Evolutionary conservation across 495 filamentous ascomycete genomes (phyloP).

Genomic region (Saxispiralis lemnorum): DNA sequence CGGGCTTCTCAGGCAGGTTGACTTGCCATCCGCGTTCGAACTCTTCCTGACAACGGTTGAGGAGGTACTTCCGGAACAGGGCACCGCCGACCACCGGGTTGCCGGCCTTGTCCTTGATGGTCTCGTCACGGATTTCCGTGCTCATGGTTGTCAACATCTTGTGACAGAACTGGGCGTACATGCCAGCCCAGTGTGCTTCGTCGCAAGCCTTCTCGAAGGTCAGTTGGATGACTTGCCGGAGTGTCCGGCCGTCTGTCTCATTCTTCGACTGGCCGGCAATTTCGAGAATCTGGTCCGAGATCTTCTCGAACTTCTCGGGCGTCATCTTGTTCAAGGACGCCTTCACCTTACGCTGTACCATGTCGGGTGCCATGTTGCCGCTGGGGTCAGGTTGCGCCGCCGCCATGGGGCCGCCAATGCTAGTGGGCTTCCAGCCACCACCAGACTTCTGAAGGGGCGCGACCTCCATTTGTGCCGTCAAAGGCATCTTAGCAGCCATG

Average conservation of each 20-base stretch:
- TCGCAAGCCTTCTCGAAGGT: conserved; percentile 98
- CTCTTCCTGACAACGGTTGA: conserved; percentile 96
- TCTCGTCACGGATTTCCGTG: conserved; percentile 85
- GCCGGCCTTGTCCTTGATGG: conserved; percentile 67
- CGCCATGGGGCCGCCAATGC: conserved; percentile 30
- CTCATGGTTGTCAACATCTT: conserved; percentile 94
- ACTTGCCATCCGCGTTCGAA: conserved; percentile 98
- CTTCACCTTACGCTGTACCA: conserved; percentile 98
- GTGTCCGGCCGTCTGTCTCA: conserved; percentile 80
- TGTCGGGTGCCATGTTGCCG: conserved; percentile 63
- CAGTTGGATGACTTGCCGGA: conserved; percentile 94
- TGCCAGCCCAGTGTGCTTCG: conserved; percentile 95
- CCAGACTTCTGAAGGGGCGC: conserved; percentile 54
- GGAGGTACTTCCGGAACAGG: conserved; percentile 93
- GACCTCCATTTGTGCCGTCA: conserved; percentile 62
- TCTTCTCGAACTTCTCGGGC: conserved; percentile 94
- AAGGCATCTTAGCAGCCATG: conserved; percentile 66
- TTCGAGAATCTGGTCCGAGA: conserved; percentile 76
- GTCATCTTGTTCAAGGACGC: conserved; percentile 99
- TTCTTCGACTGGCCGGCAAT: conserved; percentile 92
- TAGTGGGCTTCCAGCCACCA: conserved; percentile 81
- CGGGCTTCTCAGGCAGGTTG: conserved; percentile 64
- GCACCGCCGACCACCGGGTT: conserved; percentile 79
- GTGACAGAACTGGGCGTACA: conserved; percentile 98
- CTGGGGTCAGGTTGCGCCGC: conserved; percentile 35